Evolutionary conservation across 2,329 filamentous ascomycete species (phyloP).

Genomic region (Colletotrichum lini): DNA sequence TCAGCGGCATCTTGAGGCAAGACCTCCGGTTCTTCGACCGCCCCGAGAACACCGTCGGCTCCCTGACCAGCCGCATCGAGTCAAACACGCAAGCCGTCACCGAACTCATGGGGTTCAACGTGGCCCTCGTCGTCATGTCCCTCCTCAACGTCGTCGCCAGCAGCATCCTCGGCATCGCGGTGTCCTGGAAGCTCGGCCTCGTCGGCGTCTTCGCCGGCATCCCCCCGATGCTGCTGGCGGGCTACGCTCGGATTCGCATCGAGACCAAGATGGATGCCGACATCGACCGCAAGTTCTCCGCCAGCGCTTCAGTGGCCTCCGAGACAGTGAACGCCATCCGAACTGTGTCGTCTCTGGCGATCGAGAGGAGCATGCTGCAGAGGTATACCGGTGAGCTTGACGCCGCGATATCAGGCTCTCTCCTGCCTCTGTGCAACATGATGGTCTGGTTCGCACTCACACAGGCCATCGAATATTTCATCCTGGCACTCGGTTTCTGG

Average conservation of each 20-base stretch:
- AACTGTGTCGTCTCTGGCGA: slow-evolving; percentile 58
- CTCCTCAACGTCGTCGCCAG: slow-evolving; percentile 57
- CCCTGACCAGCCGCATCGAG: slow-evolving; percentile 51
- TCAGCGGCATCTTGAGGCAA: slow-evolving; percentile 49
- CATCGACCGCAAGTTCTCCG: slow-evolving; percentile 53
- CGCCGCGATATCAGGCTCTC: slow-evolving; percentile 32
- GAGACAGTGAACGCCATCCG: slow-evolving; percentile 62
- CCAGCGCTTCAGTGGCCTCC: slow-evolving; percentile 60
- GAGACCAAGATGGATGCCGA: slow-evolving; percentile 56
- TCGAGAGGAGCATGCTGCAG: slow-evolving; percentile 48
- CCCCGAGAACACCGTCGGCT: slow-evolving; percentile 51
- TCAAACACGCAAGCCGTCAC: slow-evolving; percentile 57
- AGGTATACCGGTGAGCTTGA: slow-evolving; percentile 53
- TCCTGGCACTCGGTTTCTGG: slow-evolving; percentile 56
- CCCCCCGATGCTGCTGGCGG: slow-evolving; percentile 57
- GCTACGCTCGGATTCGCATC: slow-evolving; percentile 60
- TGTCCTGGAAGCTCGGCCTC: slow-evolving; percentile 62
- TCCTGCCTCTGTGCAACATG: slow-evolving; percentile 6
- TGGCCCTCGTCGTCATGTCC: slow-evolving; percentile 58
- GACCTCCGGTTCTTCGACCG: slow-evolving; percentile 61
- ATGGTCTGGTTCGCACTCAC: slow-evolving; percentile 46
- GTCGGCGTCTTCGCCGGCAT: slow-evolving; percentile 60
- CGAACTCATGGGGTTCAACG: slow-evolving; percentile 61
- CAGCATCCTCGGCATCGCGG: slow-evolving; percentile 56
- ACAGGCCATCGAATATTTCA: slow-evolving; percentile 51